These are phyloP conservation scores for Claviceps sp. DNA, from an alignment of 2,329 filamentous ascomycete species.

Conservation along the genomic window DNA sequence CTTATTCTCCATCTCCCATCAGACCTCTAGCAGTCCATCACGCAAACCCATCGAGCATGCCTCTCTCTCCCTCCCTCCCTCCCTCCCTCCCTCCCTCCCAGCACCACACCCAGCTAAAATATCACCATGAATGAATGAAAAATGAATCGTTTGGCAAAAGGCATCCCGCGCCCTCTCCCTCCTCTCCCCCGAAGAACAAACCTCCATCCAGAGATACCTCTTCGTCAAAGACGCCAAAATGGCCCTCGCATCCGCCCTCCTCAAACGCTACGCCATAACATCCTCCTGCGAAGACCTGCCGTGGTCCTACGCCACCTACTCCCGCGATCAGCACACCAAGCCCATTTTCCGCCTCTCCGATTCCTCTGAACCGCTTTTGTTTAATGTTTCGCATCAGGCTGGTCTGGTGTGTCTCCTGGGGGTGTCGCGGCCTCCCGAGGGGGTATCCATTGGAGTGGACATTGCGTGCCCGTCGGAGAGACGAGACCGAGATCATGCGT, in stretches of 20 bases:
- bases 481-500: conserved; percentile 43
- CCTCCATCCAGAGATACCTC: conserved; percentile 46
- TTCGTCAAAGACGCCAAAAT: conserved; percentile 62
- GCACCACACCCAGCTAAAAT: neutral
- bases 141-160: conserved; percentile 17
- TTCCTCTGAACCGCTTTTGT: conserved; percentile 38
- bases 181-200: conserved; percentile 40
- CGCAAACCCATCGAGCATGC: neutral
- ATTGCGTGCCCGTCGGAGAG: conserved; percentile 65
- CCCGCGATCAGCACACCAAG: conserved; percentile 41
- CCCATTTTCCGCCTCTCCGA: conserved; percentile 37
- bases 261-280: conserved; percentile 59
- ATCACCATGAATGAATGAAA: too few species aligned
- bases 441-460: conserved; percentile 51
- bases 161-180: conserved; percentile 40
- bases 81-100: neutral
- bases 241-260: conserved; percentile 55
- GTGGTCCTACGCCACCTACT: conserved; percentile 46
- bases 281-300: conserved; percentile 37
- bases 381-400: conserved; percentile 71
- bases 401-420: conserved; percentile 59
- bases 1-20: neutral
- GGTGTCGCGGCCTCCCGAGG: conserved; percentile 20
- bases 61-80: conserved; percentile 6
- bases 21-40: too few species aligned